Base-by-base conservation (phyloP, 1,284 basidiomycete genomes). In the Pseudozyma thailandica region DNA sequence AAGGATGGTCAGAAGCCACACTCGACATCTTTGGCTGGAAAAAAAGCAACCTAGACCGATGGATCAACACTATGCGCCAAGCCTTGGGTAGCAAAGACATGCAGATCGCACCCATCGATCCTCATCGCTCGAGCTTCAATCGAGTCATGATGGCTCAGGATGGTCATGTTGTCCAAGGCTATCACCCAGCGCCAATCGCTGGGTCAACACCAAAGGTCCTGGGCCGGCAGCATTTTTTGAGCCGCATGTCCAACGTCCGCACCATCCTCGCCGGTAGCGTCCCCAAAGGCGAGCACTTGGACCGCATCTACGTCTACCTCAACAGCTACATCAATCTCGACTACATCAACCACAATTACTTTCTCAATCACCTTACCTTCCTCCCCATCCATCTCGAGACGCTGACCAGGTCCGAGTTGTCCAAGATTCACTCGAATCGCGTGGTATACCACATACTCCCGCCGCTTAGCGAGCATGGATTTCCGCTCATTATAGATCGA, bases 311-410 rank as follows among this genome's bases (percentile, higher is more conserved):
- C 28, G 39, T 62, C 21, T 62, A 50, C 27, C 23, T 50, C 21
- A 55, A 62, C 47, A 55, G 48, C n/a, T 37, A 13, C 12, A 8
- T 3, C 35, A 49, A 50, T 28, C 23, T 57, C 20, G 46, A 50
- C 2, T 33, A 6, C 12, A 18, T 57, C 20, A 48, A 50, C 18
- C 2, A n/a, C 6, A 8, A 41, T 2, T 64, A 64, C 42, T 64
- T 64, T 6, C 1, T 26, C 0, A 23, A 46, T 23, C 18, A n/a
- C 0, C 9, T 64, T 6, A 20, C 12, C 2, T 57, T 52, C 27
- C 39, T 64, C 2, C 54, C 50, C 12, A 45, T 64, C 37, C 18
- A 41, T 2, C 1, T 13, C 15, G 21, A 44, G 2, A 18, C 28
- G 18, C 38, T 63, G 0, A 4, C 13, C 1, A 33, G 44, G 28